Evolutionary conservation across 2,329 filamentous ascomycete species (phyloP), one percentile per base, ranked within the genome.

Genomic region (Cladophialophora bantiana): DNA sequence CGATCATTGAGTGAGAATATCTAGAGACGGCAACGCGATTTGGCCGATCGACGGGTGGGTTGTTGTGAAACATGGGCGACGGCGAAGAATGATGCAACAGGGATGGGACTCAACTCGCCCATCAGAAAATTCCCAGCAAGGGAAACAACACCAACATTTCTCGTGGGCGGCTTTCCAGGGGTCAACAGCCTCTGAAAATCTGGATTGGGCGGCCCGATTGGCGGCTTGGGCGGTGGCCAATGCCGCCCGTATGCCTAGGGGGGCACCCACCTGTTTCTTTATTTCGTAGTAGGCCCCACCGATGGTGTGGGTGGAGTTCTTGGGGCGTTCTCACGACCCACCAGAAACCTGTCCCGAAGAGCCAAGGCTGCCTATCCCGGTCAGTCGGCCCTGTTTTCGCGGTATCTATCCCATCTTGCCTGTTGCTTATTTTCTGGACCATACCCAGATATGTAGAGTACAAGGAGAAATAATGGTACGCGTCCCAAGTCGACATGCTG

Each of bases 61-160:
- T 50, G 26, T 26, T 53, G 18, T 60, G 58, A 60, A 48, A 60
- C 31, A 60, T 36, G 42, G 58, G 36, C 36, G 38, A 36, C 53
- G 9, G 13, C 31, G 35, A 50, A 50, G 10, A n/a, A 32, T 53
- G 42, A 60, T 60, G 42, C 42, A 50, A 34, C 32, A 54, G 20
- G 52, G 26, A 54, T 35, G 52, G 32, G 12, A 35, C 7, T 55
- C 15, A 35, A 20, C 53, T 7, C 53, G 26, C 53, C 53, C 7
- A n/a, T 35, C 53, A 55, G 31, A 35, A 35, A 35, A 55, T 34
- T 34, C 53, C 53, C 53, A 55, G 53, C 53, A 12, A 31, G 12
- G 12, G 53, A 34, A 1, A 31, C 26, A 34, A 31, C 53, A 55
- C 31, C 53, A 36, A 36, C 53, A 35, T 35, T 55, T 55, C 18